Percentiles rank a stretch among this genome's conserved stretches.
phyloP scores from a whole-genome alignment of 768 basidiomycete genomes.

The Boletus rex-veris region DNA sequence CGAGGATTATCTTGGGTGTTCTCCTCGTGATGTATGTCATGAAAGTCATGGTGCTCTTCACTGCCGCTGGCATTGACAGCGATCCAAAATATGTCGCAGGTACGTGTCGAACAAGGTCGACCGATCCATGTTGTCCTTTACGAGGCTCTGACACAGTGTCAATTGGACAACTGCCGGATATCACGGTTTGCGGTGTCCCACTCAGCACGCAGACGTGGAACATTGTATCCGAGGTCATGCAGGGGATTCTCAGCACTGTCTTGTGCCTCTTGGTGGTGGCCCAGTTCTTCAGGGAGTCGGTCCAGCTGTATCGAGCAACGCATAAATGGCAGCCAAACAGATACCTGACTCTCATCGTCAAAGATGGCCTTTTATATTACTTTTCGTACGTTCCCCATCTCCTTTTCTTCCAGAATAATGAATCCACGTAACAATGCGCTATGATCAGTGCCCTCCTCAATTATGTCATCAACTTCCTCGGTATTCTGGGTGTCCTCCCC shows the following conservation, averaged over 20 bases:
- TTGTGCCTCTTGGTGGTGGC: background rate
- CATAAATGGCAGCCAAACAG: background rate
- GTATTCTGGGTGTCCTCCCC: no score
- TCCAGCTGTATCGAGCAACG: background rate
- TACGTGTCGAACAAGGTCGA: background rate
- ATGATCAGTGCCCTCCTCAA: no score
- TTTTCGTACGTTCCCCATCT: no score
- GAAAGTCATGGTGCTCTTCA: background rate
- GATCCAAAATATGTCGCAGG: background rate
- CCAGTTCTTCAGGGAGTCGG: background rate
- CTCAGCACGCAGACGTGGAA: background rate
- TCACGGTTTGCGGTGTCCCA: background rate
- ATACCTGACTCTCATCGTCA: background rate
- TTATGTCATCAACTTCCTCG: no score
- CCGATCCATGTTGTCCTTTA: no score
- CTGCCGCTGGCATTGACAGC: background rate
- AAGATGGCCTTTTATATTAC: background rate
- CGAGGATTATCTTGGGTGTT: background rate
- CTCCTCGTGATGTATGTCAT: slow-evolving; percentile 1
- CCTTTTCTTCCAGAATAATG: no score
- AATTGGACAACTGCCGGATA: background rate
- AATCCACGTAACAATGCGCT: no score
- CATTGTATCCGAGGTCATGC: background rate
- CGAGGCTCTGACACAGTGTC: background rate
- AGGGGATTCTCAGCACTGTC: background rate